phyloP scores from a whole-genome alignment of 129 eudicot genomes.

The Escallonia rubra region DNA sequence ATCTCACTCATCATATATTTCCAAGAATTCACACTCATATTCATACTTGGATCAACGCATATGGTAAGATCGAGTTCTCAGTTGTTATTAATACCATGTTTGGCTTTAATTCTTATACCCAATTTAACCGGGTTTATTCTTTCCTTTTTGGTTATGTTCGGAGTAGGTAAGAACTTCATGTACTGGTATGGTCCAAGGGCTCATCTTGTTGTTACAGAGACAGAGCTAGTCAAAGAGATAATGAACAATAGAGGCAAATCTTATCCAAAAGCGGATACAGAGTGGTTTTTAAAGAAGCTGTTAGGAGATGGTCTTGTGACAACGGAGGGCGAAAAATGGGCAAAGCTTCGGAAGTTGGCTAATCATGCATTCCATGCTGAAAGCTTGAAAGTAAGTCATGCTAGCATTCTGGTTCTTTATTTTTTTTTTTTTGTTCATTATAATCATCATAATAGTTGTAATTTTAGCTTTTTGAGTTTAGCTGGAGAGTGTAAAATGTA shows the following conservation, averaged over 20 bases:
- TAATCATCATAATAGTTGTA: too few relatives aligned
- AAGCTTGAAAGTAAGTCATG: slow-evolving; percentile 13
- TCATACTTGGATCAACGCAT: slow-evolving; percentile 4
- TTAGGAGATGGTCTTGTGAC: slow-evolving; percentile 27
- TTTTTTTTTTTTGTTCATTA: too few relatives aligned
- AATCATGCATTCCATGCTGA: slow-evolving; percentile 32
- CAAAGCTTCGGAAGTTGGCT: slow-evolving; percentile 21
- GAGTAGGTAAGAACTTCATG: slow-evolving; percentile 23
- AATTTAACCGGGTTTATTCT: too few relatives aligned
- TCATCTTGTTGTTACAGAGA: slow-evolving; percentile 25
- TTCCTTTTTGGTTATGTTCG: not conserved
- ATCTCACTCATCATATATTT: slow-evolving; percentile 8
- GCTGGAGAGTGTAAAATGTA: too few relatives aligned
- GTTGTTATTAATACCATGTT: not conserved
- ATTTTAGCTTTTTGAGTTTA: too few relatives aligned
- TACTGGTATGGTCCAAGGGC: slow-evolving; percentile 19
- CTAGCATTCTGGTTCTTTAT: too few relatives aligned
- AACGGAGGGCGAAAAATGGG: slow-evolving; percentile 30
- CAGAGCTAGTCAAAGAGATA: slow-evolving; percentile 26
- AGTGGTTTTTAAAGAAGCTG: slow-evolving; percentile 10
- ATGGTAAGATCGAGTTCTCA: slow-evolving; percentile 3
- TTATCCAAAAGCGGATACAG: slow-evolving; percentile 10
- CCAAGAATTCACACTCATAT: slow-evolving; percentile 12
- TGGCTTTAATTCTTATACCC: not conserved
- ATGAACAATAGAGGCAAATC: slow-evolving; percentile 17